These are phyloP conservation scores for Cercospora sp. DNA, from an alignment of 2,329 filamentous ascomycete species.

Conservation along the genomic window DNA sequence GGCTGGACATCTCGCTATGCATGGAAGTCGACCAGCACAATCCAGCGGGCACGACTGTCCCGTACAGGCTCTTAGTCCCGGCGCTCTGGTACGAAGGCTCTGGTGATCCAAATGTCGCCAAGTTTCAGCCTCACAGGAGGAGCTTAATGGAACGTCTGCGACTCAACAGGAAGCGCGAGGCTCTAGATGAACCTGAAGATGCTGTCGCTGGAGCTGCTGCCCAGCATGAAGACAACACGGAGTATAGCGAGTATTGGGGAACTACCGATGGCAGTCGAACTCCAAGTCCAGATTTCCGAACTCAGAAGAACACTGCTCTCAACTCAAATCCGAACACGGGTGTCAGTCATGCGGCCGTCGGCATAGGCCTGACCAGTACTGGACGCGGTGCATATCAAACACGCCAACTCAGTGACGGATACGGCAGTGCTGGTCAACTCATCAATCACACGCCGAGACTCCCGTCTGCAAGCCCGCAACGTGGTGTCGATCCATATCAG, in stretches of 20 bases:
- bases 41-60: constrained; percentile 81
- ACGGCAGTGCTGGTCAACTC: constrained; percentile 7
- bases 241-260: constrained; percentile 23
- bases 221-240: constrained; percentile 16
- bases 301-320: constrained; percentile 19
- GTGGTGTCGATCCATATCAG: constrained; percentile 21
- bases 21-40: constrained; percentile 85
- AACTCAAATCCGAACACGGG: constrained; percentile 19
- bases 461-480: background rate
- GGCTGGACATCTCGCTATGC: constrained; percentile 83
- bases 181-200: constrained; percentile 11
- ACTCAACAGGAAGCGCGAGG: constrained; percentile 24
- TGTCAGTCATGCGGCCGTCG: constrained; percentile 17
- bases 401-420: constrained; percentile 5
- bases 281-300: constrained; percentile 15
- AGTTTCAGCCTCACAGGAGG: constrained; percentile 24
- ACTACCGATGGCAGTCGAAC: constrained; percentile 20
- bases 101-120: constrained; percentile 33
- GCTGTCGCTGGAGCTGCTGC: background rate
- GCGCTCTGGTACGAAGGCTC: constrained; percentile 57
- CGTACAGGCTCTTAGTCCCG: constrained; percentile 85
- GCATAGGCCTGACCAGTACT: constrained; percentile 24
- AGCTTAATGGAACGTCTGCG: constrained; percentile 29
- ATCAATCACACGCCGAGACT: constrained; percentile 10
- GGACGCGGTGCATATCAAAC: constrained; percentile 19